Percentiles rank a stretch among this genome's conserved stretches.
These are phyloP conservation scores for Lenzites betulinus DNA, from an alignment of 768 basidiomycete genomes.

Conservation along the genomic window DNA sequence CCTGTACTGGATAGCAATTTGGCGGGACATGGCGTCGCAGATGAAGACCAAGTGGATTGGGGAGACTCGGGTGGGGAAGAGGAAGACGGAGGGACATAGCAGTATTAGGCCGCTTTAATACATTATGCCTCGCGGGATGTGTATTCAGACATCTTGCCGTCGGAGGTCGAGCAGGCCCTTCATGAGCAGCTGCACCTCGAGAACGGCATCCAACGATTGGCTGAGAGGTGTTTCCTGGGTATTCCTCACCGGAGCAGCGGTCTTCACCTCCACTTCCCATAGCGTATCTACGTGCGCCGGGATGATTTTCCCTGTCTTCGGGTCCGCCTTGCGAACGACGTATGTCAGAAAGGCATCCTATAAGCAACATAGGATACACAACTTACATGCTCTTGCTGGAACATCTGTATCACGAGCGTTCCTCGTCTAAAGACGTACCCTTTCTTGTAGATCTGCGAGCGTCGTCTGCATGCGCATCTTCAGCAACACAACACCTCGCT, in stretches of 20 bases:
- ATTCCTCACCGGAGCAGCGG: constrained; percentile 75
- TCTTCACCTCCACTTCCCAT: constrained; percentile 90
- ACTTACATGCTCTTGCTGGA: constrained; percentile 79
- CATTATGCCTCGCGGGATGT: too few relatives aligned
- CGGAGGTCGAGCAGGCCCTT: constrained; percentile 80
- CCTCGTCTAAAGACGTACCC: constrained; percentile 79
- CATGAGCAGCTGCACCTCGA: constrained; percentile 82
- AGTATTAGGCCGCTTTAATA: not conserved
- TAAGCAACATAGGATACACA: not conserved
- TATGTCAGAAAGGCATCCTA: not conserved
- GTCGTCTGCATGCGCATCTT: constrained; percentile 42
- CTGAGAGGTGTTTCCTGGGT: constrained; percentile 77
- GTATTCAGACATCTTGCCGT: constrained; percentile 61
- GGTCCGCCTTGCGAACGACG: constrained; percentile 55
- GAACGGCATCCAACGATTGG: constrained; percentile 68
- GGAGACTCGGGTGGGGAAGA: constrained; percentile 45
- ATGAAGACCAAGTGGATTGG: constrained; percentile 56
- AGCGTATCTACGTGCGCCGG: constrained; percentile 79
- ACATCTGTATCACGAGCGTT: constrained; percentile 73
- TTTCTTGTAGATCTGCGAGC: constrained; percentile 79
- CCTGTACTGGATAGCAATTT: constrained; percentile 19
- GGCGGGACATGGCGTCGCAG: constrained; percentile 29
- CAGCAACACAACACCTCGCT: not conserved
- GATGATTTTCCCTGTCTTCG: constrained; percentile 71
- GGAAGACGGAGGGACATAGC: constrained; percentile 15